A percentile compares a stretch with the other conserved stretches of the same genome.
Evolutionary conservation across 345 rosid species (phyloP).

Genomic region (Eucalyptus decipiens): DNA sequence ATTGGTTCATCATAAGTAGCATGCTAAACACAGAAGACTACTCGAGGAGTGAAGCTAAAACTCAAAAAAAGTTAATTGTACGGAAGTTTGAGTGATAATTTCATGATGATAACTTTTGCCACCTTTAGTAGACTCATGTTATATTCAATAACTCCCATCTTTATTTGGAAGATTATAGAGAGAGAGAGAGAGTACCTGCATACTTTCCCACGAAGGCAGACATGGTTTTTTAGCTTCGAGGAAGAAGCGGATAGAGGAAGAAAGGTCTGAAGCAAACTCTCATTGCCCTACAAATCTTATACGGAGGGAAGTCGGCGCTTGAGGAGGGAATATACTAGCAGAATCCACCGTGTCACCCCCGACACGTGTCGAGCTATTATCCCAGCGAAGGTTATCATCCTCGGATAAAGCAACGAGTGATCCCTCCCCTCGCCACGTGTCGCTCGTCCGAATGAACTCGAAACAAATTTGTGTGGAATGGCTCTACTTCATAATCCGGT

Average conservation of each 20-base stretch:
- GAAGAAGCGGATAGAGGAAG: background rate
- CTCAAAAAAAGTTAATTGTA: background rate
- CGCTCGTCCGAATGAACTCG: background rate
- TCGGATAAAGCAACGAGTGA: conserved; percentile 64
- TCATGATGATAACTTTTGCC: background rate
- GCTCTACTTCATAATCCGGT: background rate
- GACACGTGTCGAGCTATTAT: conserved; percentile 38
- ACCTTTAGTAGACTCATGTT: background rate
- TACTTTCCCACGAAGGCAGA: conserved; percentile 88
- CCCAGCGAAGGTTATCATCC: conserved; percentile 51
- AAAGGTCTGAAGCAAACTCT: conserved; percentile 8
- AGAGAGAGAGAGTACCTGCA: conserved; percentile 39
- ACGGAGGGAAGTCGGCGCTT: background rate
- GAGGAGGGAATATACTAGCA: conserved; percentile 30
- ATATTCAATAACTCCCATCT: background rate
- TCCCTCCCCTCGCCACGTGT: conserved; percentile 27
- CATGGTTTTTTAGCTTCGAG: conserved; percentile 19
- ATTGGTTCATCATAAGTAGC: background rate
- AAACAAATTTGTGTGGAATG: conserved; percentile 1
- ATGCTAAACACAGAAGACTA: background rate
- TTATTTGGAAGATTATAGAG: background rate
- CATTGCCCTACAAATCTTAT: conserved; percentile 11
- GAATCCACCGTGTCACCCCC: conserved; percentile 4
- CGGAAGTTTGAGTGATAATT: background rate
- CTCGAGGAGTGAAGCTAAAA: background rate